Base-by-base conservation (phyloP, 2,329 filamentous ascomycete genomes). In the Colletotrichum sp. region DNA sequence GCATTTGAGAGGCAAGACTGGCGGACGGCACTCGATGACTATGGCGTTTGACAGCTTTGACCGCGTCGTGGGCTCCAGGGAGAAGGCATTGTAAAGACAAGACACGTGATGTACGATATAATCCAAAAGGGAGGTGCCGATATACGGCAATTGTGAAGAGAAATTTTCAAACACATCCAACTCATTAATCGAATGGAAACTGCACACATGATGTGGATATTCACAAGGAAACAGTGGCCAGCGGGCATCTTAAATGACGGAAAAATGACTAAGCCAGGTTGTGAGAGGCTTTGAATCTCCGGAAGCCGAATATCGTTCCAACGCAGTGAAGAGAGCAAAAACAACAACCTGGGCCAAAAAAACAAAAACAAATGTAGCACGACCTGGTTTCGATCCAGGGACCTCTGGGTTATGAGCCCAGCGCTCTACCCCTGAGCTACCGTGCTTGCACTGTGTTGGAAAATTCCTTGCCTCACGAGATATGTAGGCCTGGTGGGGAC, bases 1-100 rank as follows among this genome's bases (percentile, higher is more conserved):
- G 83, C 95, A 98, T 82, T 86, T 99, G 78, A 89, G 97, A 68
- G 96, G 95, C 85, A 90, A 98, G 87, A 99, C 96, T 5, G 95
- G 94, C 4, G 97, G 97, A 0, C 90, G 97, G 3, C 91, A 92
- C 81, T 87, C 89, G 7, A 86, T 92, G 82, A 90, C 89, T 2
- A 90, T 92, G 90, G 86, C 89, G 6, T 88, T 91, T 79, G 90
- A 91, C 78, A 90, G 87, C 8, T 91, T 92, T 79, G 89, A 91
- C 67, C 84, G 85, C 67, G 90, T 92, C 2, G 87, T 89, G 1
- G 90, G 90, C 1, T 84, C 88, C 30, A 85, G 91, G 55, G 90
- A 92, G 78, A 92, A 89, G 85, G 85, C 79, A 6, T 71, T 89
- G 18, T 89, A 77, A 49, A 28, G 52, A 32, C 15, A 24, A 18